Evolutionary conservation across 2,329 filamentous ascomycete genomes (phyloP), one percentile per base, ranked within the genome.

Genomic region (Emergomyces orientalis): DNA sequence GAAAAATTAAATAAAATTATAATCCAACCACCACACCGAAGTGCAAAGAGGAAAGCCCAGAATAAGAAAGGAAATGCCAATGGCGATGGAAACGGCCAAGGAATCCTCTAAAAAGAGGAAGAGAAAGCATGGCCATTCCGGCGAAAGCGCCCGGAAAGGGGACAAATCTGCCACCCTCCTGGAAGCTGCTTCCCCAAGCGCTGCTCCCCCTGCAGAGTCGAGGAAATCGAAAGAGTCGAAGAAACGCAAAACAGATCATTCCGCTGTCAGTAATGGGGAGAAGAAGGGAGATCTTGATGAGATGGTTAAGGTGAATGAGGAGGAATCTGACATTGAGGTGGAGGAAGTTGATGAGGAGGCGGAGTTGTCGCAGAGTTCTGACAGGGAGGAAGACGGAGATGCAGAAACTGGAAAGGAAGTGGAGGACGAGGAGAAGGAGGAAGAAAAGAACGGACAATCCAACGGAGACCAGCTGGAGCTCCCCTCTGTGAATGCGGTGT

Each of bases 401-500:
- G 68, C 8, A 32, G 32, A 25, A 19, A 22, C 22, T 4, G 30
- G 62, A 39, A 67, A 73, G 14, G 72, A 69, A 27, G 70, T 71
- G 7, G 71, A 70, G 43, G 69, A 68, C 54, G 68, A 67, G 30
- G 63, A 66, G 17, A n/a, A 32, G 13, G n/a, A 22, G 22, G 34
- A 55, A 11, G 27, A 62, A 41, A 67, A 71, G 11, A 71, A 71
- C 41, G 68, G 72, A 25, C 70, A 73, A 34, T 63, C 52, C 7
- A 57, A 73, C 58, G 68, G 74, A 9, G 72, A 19, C 17, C 57
- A 60, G 25, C 63, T 77, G 32, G 83, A 84, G 62, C 76, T 86
- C 11, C 82, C 83, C n/a, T 81, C 82, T 11, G 69, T 74, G 64
- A 72, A 75, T 49, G 68, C 79, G 17, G 81, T 87, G 59, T 78